Conservation (phyloP, 2,329 filamentous ascomycete species). For the Colletotrichum lini region DNA sequence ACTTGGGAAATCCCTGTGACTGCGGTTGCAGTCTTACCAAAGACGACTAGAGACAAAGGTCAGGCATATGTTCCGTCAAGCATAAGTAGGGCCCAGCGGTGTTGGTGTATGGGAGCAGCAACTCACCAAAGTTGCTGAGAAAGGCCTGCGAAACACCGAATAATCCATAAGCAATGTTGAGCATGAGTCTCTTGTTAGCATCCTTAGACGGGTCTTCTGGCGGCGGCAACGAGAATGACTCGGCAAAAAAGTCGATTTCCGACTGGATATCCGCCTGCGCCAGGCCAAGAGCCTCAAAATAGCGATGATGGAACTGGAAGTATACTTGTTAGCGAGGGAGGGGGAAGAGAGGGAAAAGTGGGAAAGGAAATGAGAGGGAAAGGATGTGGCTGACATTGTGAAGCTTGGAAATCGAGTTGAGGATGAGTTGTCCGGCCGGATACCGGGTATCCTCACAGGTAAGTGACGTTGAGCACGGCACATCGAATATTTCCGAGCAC, state of each 20-base stretch:
- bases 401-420: slow-evolving; percentile 35
- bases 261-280: slow-evolving; percentile 24
- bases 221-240: slow-evolving; percentile 12
- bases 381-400: neutral
- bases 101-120: too few species aligned
- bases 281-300: slow-evolving; percentile 17
- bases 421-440: slow-evolving; percentile 21
- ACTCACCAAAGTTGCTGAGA: slow-evolving; percentile 19
- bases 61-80: neutral
- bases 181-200: neutral
- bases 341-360: too few species aligned
- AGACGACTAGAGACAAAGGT: slow-evolving; percentile 9
- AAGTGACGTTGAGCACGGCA: slow-evolving; percentile 17
- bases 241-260: slow-evolving; percentile 17
- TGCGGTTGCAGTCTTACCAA: slow-evolving; percentile 1
- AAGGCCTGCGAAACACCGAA: slow-evolving; percentile 23
- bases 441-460: slow-evolving; percentile 19
- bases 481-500: slow-evolving; percentile 25
- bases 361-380: too few species aligned
- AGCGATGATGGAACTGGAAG: slow-evolving; percentile 22
- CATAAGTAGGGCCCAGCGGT: too few species aligned
- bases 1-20: slow-evolving; percentile 3
- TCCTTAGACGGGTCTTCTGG: neutral
- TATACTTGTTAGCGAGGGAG: neutral
- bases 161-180: slow-evolving; percentile 19